Evolutionary conservation across 768 basidiomycete species (phyloP).

Genomic region (Lentinula boryana): DNA sequence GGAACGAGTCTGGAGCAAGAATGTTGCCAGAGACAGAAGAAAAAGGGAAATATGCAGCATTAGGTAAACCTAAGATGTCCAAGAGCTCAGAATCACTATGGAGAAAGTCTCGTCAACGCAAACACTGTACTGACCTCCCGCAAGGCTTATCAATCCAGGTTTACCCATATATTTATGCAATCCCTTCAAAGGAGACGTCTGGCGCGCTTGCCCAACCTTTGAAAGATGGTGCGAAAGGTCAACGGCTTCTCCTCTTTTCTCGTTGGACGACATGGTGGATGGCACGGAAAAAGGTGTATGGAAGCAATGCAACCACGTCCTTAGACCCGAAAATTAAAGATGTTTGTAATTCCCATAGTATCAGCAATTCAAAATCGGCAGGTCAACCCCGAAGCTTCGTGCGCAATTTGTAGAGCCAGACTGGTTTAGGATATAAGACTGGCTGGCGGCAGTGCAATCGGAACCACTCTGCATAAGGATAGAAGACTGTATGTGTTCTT

Average conservation of each 20-base stretch:
- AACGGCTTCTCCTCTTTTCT: constrained; percentile 40
- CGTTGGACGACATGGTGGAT: constrained; percentile 18
- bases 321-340: neutral
- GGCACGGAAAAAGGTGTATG: neutral
- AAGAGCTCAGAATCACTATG: constrained; percentile 1
- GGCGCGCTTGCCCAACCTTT: constrained; percentile 40
- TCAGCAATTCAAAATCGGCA: neutral
- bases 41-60: constrained; percentile 67
- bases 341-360: neutral
- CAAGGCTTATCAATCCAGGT: constrained; percentile 52
- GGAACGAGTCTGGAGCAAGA: constrained; percentile 44
- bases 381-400: neutral
- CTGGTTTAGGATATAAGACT: neutral
- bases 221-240: constrained; percentile 74
- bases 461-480: neutral
- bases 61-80: constrained; percentile 46
- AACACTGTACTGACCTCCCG: constrained; percentile 49
- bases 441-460: neutral
- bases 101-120: neutral
- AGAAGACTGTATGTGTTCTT: no score
- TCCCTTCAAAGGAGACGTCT: constrained; percentile 57
- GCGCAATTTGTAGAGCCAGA: no score
- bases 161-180: constrained; percentile 52
- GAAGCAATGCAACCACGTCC: neutral
- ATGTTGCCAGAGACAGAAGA: constrained; percentile 51